Percentiles rank a stretch among this genome's conserved stretches.
These are phyloP conservation scores for Grigorovia jiainica DNA, from an alignment of 805 yeast genomes.

Conservation along the genomic window DNA sequence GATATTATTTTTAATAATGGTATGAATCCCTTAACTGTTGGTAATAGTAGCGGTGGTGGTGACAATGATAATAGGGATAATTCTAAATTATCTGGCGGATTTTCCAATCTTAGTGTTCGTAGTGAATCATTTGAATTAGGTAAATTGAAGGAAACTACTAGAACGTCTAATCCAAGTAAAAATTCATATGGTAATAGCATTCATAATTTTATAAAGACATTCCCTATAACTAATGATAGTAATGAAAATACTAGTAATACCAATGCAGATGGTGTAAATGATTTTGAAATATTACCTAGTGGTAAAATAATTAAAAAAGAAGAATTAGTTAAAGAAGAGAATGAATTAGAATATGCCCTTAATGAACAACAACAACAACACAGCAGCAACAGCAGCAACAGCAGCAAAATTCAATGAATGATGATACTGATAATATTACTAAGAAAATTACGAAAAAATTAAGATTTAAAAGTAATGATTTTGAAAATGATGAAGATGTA, in stretches of 20 bases:
- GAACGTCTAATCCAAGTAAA: background rate
- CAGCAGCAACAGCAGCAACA: background rate
- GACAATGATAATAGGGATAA: background rate
- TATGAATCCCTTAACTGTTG: too few species aligned
- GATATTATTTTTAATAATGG: too few species aligned
- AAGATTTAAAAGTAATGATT: conserved; percentile 24
- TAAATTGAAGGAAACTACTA: background rate
- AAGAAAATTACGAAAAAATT: conserved; percentile 28
- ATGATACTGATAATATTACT: conserved; percentile 2
- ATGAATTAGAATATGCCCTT: background rate
- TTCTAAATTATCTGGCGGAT: background rate
- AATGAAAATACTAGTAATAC: background rate
- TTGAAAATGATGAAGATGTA: conserved; percentile 35
- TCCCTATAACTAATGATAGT: background rate
- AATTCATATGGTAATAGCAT: background rate
- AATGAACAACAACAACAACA: background rate
- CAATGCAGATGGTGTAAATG: conserved; percentile 10
- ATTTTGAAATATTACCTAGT: conserved; percentile 60
- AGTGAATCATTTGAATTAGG: conserved; percentile 1
- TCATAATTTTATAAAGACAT: background rate
- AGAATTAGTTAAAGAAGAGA: conserved; percentile 5
- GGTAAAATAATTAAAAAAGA: conserved; percentile 51
- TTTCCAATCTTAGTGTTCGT: background rate
- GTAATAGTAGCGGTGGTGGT: background rate
- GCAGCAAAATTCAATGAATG: too few species aligned